A percentile compares a stretch with the other conserved stretches of the same genome.
Conservation (phyloP, 768 basidiomycete genomes). For the Neoboletus brunneissimus region DNA sequence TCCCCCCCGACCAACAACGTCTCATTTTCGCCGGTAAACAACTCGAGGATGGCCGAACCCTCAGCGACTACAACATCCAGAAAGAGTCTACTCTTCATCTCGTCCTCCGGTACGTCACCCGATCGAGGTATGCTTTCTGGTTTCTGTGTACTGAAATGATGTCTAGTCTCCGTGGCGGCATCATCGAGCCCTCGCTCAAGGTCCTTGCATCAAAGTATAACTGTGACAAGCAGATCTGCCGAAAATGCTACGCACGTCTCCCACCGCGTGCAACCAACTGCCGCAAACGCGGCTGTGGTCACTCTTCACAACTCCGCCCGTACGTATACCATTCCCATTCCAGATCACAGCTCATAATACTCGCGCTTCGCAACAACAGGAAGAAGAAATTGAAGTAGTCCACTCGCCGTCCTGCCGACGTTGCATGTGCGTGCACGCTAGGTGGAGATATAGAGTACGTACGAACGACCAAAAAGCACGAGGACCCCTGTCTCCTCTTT, state of each 20-base stretch:
- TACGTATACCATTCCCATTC: conserved; percentile 40
- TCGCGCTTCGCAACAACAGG: conserved; percentile 34
- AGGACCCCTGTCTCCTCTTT: background rate
- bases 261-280: conserved; percentile 99
- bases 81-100: conserved; percentile 98
- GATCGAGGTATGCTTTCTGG: no score
- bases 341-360: background rate
- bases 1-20: conserved; percentile 28
- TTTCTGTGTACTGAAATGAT: background rate
- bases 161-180: conserved; percentile 53
- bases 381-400: conserved; percentile 97
- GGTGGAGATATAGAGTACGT: conserved; percentile 14
- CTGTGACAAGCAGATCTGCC: conserved; percentile 99
- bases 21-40: conserved; percentile 86
- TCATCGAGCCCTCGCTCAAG: conserved; percentile 99
- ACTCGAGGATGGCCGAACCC: conserved; percentile 94
- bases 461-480: conserved; percentile 6
- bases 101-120: conserved; percentile 75
- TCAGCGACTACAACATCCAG: conserved; percentile 97
- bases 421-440: background rate
- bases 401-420: conserved; percentile 4
- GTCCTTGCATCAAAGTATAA: conserved; percentile 97
- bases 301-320: conserved; percentile 90
- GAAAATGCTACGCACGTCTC: conserved; percentile 99
- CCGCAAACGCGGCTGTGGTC: conserved; percentile 91